Conservation (phyloP, 2,329 filamentous ascomycete genomes). For the Dichotomopilus funicola region DNA sequence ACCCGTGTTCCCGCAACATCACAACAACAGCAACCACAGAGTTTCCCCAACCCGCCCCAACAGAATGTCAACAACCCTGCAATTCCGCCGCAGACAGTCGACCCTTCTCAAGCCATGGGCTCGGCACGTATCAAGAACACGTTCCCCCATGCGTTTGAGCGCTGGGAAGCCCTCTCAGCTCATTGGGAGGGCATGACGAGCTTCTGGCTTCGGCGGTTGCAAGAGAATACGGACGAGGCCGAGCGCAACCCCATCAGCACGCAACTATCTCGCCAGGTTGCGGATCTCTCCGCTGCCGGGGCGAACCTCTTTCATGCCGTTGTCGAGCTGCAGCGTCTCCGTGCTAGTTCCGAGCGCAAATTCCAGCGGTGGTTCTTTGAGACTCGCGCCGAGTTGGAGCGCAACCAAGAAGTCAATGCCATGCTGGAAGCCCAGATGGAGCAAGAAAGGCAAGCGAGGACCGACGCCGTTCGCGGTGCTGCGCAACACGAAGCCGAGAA, state of each 20-base stretch:
- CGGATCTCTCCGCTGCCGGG: slow-evolving; percentile 91
- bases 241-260: slow-evolving; percentile 75
- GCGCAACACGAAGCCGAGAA: slow-evolving; percentile 64
- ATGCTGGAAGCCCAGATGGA: slow-evolving; percentile 71
- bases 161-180: slow-evolving; percentile 93
- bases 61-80: slow-evolving; percentile 16
- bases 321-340: slow-evolving; percentile 86
- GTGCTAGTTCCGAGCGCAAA: slow-evolving; percentile 92
- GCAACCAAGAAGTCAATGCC: slow-evolving; percentile 72
- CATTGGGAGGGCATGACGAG: slow-evolving; percentile 97
- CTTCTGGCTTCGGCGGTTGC: slow-evolving; percentile 91
- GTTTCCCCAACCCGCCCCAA: no score
- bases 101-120: slow-evolving; percentile 27
- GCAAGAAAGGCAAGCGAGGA: slow-evolving; percentile 63
- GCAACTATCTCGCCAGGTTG: slow-evolving; percentile 88
- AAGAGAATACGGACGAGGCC: slow-evolving; percentile 83
- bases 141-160: slow-evolving; percentile 94
- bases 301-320: slow-evolving; percentile 97
- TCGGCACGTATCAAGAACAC: slow-evolving; percentile 52
- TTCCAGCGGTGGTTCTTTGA: slow-evolving; percentile 99
- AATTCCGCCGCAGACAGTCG: slow-evolving; percentile 27
- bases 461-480: slow-evolving; percentile 59
- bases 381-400: slow-evolving; percentile 80
- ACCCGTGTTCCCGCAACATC: slow-evolving; percentile 24
- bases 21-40: slow-evolving; percentile 20